A percentile compares a stretch with the other conserved stretches of the same genome.
phyloP scores from a whole-genome alignment of 371 early-diverging fungal genomes.

The Circinella umbellata region DNA sequence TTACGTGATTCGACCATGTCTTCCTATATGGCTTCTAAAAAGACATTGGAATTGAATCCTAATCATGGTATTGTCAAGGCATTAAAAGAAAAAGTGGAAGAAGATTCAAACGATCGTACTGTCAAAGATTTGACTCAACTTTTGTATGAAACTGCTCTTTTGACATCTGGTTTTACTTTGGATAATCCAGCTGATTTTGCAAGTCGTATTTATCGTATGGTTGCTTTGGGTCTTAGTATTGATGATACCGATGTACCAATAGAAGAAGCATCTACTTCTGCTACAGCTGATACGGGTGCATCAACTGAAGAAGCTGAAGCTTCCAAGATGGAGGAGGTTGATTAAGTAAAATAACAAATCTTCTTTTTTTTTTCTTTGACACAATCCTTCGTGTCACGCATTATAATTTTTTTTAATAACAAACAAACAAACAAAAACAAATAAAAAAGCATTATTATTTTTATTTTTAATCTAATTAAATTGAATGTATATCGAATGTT shows the following conservation, averaged over 20 bases:
- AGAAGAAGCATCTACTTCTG: constrained; percentile 47
- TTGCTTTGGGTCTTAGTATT: constrained; percentile 94
- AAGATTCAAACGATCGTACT: constrained; percentile 96
- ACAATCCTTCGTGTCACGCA: too few relatives aligned
- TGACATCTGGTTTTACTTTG: constrained; percentile 96
- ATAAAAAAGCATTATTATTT: too few relatives aligned
- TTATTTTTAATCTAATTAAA: too few relatives aligned
- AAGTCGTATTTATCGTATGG: constrained; percentile 97
- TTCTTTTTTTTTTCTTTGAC: too few relatives aligned
- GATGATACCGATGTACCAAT: constrained; percentile 71
- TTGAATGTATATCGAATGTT: too few relatives aligned
- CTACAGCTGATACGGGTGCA: constrained; percentile 41
- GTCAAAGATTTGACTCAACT: constrained; percentile 94
- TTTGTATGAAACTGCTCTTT: constrained; percentile 93
- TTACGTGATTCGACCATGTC: constrained; percentile 96
- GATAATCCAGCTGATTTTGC: constrained; percentile 95
- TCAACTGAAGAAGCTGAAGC: constrained; percentile 67
- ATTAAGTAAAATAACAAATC: not conserved
- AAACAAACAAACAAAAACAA: too few relatives aligned
- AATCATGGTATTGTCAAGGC: constrained; percentile 91
- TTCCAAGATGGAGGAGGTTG: constrained; percentile 65
- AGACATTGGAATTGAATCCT: constrained; percentile 98
- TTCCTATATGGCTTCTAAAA: constrained; percentile 97
- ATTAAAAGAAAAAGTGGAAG: constrained; percentile 83
- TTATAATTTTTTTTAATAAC: too few relatives aligned